phyloP scores from a whole-genome alignment of 768 basidiomycete species.

The Lactarius indigo region DNA sequence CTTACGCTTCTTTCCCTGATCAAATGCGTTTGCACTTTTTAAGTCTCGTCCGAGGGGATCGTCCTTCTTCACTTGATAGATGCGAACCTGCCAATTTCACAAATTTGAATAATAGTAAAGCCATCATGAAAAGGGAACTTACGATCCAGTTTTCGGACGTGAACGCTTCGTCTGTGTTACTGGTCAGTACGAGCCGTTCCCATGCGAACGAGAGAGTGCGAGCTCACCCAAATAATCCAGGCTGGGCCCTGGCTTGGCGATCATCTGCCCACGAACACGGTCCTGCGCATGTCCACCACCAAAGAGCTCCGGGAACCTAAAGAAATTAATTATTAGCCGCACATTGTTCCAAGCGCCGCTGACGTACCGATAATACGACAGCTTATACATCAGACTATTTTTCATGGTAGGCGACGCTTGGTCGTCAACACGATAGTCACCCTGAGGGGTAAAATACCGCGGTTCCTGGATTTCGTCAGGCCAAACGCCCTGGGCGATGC shows the following conservation, averaged over 20 bases:
- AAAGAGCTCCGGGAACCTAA: constrained; percentile 83
- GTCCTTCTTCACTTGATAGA: constrained; percentile 93
- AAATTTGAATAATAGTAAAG: not conserved
- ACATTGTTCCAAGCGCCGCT: not conserved
- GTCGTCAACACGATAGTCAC: constrained; percentile 93
- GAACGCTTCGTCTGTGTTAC: constrained; percentile 82
- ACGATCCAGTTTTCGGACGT: constrained; percentile 99
- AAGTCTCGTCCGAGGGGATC: constrained; percentile 88
- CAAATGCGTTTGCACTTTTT: constrained; percentile 83
- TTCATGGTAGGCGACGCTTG: constrained; percentile 83
- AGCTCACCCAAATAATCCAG: constrained; percentile 83
- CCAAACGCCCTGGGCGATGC: constrained; percentile 94
- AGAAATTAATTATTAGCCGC: not conserved
- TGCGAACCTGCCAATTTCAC: constrained; percentile 60
- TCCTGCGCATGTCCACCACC: constrained; percentile 72
- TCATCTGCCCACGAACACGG: constrained; percentile 81
- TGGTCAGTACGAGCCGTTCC: constrained; percentile 3
- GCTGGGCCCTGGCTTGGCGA: constrained; percentile 74
- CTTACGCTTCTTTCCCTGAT: constrained; percentile 85
- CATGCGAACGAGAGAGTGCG: not conserved
- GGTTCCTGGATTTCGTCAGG: constrained; percentile 96
- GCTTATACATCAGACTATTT: constrained; percentile 98
- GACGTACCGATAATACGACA: constrained; percentile 88
- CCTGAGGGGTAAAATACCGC: constrained; percentile 87
- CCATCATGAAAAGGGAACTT: constrained; percentile 31